Conservation (phyloP, 345 rosid species). For the Bretschneidera sinensis region DNA sequence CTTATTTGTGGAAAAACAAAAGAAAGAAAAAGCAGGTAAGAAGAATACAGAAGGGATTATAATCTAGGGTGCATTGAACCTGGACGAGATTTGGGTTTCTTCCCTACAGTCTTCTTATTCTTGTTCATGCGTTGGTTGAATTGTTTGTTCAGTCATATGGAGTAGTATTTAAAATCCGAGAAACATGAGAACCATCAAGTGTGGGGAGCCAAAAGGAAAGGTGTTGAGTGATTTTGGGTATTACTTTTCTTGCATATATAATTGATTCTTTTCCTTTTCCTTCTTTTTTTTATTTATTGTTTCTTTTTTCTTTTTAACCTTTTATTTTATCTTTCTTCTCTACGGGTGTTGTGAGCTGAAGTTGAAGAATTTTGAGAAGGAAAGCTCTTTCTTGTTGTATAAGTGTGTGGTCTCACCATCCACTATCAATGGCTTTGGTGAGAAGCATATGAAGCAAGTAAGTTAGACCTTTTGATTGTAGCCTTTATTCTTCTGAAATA, state of each 20-base stretch:
- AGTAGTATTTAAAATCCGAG: too few species aligned
- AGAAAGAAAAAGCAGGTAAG: too few species aligned
- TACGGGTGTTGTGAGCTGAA: slow-evolving; percentile 2
- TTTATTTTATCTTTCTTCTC: background rate
- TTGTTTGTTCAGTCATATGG: too few species aligned
- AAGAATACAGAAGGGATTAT: too few species aligned
- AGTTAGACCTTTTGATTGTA: background rate
- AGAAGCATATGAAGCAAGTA: slow-evolving; percentile 24
- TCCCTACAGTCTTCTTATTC: too few species aligned
- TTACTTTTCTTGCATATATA: background rate
- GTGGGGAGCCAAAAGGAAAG: too few species aligned
- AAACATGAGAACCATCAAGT: too few species aligned
- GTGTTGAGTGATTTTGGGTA: too few species aligned
- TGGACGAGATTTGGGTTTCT: too few species aligned
- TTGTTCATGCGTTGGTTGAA: too few species aligned
- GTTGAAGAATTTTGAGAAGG: background rate
- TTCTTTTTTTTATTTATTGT: background rate
- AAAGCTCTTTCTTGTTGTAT: slow-evolving; percentile 3
- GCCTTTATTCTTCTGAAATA: slow-evolving; percentile 8
- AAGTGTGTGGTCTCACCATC: slow-evolving; percentile 17
- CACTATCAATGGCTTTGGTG: slow-evolving; percentile 53
- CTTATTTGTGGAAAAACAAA: too few species aligned
- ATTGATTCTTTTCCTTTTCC: background rate
- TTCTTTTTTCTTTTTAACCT: background rate
- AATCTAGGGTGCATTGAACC: too few species aligned